Percentiles rank a stretch among this genome's conserved stretches.
These are phyloP conservation scores for Coriaria nepalensis DNA, from an alignment of 306 rosid genomes.

Conservation along the genomic window DNA sequence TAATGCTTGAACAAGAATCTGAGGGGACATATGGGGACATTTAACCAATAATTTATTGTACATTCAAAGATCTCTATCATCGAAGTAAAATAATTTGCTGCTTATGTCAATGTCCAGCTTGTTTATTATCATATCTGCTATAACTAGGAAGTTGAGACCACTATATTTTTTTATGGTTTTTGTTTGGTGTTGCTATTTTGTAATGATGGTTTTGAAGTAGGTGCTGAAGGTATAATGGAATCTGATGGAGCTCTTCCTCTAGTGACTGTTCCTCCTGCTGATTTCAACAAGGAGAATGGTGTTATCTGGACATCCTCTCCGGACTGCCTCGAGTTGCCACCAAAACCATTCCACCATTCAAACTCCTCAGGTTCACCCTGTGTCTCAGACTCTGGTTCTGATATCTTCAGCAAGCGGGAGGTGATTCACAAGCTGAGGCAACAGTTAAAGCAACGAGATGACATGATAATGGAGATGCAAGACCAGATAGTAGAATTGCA, in stretches of 20 bases:
- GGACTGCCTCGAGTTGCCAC: conserved; percentile 73
- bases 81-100: no score
- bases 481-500: conserved; percentile 79
- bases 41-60: no score
- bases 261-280: conserved; percentile 63
- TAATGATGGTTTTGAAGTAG: conserved; percentile 25
- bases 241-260: conserved; percentile 58
- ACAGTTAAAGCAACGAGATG: conserved; percentile 87
- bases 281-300: conserved; percentile 66
- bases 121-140: no score
- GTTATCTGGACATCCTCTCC: conserved; percentile 83
- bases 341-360: conserved; percentile 66
- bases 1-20: no score
- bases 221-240: conserved; percentile 41
- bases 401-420: conserved; percentile 81
- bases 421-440: conserved; percentile 88
- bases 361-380: conserved; percentile 93
- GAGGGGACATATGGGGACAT: no score
- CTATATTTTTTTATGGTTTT: background rate
- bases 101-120: no score
- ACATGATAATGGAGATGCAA: conserved; percentile 94
- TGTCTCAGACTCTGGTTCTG: conserved; percentile 92
- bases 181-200: background rate
- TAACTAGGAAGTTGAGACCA: no score
- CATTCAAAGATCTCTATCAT: no score